phyloP scores from a whole-genome alignment of 495 filamentous ascomycete species.

The Aspergillus homomorphus region DNA sequence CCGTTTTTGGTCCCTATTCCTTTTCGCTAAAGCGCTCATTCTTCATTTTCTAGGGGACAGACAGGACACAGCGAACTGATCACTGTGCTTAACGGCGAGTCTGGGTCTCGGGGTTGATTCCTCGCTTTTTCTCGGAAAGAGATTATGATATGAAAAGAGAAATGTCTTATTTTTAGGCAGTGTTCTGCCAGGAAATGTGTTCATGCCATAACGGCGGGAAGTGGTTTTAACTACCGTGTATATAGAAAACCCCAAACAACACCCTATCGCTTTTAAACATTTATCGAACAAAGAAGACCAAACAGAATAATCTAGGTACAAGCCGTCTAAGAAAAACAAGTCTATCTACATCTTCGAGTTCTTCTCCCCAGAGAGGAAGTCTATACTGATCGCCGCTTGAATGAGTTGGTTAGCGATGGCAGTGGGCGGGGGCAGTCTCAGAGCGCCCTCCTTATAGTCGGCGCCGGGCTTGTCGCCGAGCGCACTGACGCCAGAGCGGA shows the following conservation, averaged over 20 bases:
- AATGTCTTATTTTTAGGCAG: too few relatives aligned
- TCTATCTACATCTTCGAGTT: constrained; percentile 32
- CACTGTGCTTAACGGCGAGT: too few relatives aligned
- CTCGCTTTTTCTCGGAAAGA: too few relatives aligned
- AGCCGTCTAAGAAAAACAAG: background rate
- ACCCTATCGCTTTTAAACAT: too few relatives aligned
- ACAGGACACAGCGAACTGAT: too few relatives aligned
- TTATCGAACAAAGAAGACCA: too few relatives aligned
- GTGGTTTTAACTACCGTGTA: too few relatives aligned
- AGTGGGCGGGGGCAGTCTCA: constrained; percentile 70
- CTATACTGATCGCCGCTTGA: constrained; percentile 46
- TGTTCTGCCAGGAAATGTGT: too few relatives aligned
- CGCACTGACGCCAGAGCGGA: constrained; percentile 58
- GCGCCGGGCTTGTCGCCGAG: constrained; percentile 60
- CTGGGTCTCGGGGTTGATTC: too few relatives aligned
- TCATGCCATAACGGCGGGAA: too few relatives aligned
- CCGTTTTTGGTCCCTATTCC: background rate
- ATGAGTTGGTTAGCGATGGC: constrained; percentile 80
- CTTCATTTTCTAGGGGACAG: background rate
- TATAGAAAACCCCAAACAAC: background rate
- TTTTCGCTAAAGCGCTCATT: background rate
- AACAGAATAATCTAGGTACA: background rate
- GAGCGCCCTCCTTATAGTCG: constrained; percentile 68
- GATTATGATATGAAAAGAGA: too few relatives aligned
- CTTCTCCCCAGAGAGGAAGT: constrained; percentile 42